Evolutionary conservation across 1,284 basidiomycete genomes (phyloP), one percentile per base, ranked within the genome.

Genomic region (Takashimella koratensis): DNA sequence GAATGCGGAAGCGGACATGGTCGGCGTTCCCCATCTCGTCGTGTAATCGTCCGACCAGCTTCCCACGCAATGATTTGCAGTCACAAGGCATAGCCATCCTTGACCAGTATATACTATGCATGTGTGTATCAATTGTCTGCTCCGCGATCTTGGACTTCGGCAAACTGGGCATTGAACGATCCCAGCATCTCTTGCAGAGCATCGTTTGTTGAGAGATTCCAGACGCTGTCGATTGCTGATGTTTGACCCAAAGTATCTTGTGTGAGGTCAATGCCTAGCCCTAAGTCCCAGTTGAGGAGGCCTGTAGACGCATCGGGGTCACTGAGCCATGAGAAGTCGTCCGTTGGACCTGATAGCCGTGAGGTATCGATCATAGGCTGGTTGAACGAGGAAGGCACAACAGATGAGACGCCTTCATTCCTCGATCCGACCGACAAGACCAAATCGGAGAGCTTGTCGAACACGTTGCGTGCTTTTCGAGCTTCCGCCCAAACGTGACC

Each of bases 1-100:
- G 22, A 47, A 47, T 24, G 45, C 45, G 26, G 45, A 47, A n/a
- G 45, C 45, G 16, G 45, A 47, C 20, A 6, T 20, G 24, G 45
- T 45, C 21, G 50, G 44, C 19, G 24, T 40, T 5, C 27, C 43
- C 19, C 36, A 39, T 10, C 43, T 43, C 19, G 43, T 5, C 11
- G 30, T 36, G 16, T 36, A 16, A 36, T 36, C 30, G 8, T 36
- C 30, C 8, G n/a, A n/a, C n/a, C n/a, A n/a, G n/a, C n/a, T 36
- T 16, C 30, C 30, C 8, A 36, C 16, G 16, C 8, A 36, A 36
- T 36, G 30, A 36, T 36, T 36, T 8, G 8, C 8, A 8, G 16
- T 36, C 30, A 36, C 30, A 36, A n/a, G n/a, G n/a, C n/a, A n/a
- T n/a, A n/a, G n/a, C n/a, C n/a, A n/a, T n/a, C n/a, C n/a, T n/a